Evolutionary conservation across 495 filamentous ascomycete species (phyloP).

Genomic region (Penicillium canescens): DNA sequence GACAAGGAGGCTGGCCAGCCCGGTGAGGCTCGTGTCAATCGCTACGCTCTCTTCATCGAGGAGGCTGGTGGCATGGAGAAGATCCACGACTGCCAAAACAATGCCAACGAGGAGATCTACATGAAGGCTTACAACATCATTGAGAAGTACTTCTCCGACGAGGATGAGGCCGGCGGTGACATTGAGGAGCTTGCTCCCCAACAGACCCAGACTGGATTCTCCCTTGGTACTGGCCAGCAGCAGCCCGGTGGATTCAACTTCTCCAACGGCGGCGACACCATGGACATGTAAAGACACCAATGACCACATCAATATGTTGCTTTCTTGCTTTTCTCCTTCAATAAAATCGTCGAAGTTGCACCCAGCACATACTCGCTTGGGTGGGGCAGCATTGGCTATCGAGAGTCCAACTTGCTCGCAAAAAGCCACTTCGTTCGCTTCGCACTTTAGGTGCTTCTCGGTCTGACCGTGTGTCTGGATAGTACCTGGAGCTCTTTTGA

Average conservation of each 20-base stretch:
- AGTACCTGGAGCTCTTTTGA: slow-evolving; percentile 9
- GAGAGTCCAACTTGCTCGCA: not conserved
- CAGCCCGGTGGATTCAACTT: slow-evolving; percentile 89
- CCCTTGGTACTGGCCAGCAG: slow-evolving; percentile 75
- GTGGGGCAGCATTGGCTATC: not conserved
- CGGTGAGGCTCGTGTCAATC: slow-evolving; percentile 81
- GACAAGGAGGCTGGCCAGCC: slow-evolving; percentile 81
- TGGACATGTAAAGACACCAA: slow-evolving; percentile 85
- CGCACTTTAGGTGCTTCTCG: slow-evolving; percentile 2
- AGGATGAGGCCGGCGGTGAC: slow-evolving; percentile 83
- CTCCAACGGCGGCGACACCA: slow-evolving; percentile 85
- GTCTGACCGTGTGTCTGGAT: slow-evolving; percentile 2
- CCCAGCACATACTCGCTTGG: slow-evolving; percentile 1
- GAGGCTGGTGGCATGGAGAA: slow-evolving; percentile 99
- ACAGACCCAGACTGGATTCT: slow-evolving; percentile 72
- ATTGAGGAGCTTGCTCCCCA: slow-evolving; percentile 69
- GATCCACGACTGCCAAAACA: slow-evolving; percentile 99
- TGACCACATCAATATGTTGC: not conserved
- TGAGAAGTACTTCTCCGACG: slow-evolving; percentile 99
- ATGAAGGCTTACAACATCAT: slow-evolving; percentile 99
- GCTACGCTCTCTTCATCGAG: slow-evolving; percentile 97
- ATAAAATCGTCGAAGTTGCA: slow-evolving; percentile 2
- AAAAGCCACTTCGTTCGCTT: slow-evolving; percentile 1
- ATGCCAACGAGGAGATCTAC: slow-evolving; percentile 99
- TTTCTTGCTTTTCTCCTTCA: not conserved